Conservation (phyloP, 2,329 filamentous ascomycete species). For the Microsporum audouinii region DNA sequence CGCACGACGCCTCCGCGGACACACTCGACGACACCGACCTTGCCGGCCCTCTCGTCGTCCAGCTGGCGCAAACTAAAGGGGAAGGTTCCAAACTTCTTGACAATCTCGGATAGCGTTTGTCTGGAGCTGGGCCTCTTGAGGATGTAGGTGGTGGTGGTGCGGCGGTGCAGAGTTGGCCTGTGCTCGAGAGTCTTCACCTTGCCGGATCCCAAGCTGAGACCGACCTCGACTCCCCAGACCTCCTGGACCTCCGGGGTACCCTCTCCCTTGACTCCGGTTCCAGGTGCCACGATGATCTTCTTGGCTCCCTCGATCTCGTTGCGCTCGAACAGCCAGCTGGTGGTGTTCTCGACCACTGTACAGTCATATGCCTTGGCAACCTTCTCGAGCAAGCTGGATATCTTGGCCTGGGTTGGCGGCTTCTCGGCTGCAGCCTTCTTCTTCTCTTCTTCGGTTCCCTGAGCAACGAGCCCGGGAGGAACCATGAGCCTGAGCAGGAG, state of each 20-base stretch:
- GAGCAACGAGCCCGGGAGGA: conserved; percentile 72
- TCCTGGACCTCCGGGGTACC: conserved; percentile 79
- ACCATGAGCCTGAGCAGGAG: conserved; percentile 81
- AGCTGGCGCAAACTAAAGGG: conserved; percentile 96
- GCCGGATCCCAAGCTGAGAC: conserved; percentile 76
- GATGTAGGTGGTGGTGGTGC: conserved; percentile 80
- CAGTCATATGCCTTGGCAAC: conserved; percentile 81
- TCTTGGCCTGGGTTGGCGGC: conserved; percentile 72
- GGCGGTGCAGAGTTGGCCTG: conserved; percentile 82
- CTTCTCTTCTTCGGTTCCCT: conserved; percentile 87
- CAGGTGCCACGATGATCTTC: conserved; percentile 83
- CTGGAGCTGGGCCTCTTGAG: conserved; percentile 90
- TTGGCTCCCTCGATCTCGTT: conserved; percentile 97
- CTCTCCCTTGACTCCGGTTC: conserved; percentile 80
- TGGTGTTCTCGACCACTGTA: conserved; percentile 94
- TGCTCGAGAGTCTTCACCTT: conserved; percentile 90
- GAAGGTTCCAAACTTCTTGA: conserved; percentile 96
- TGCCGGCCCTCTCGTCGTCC: conserved; percentile 86
- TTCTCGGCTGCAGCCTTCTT: conserved; percentile 77
- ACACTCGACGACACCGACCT: conserved; percentile 94
- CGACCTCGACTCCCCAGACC: conserved; percentile 96
- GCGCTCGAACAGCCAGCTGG: conserved; percentile 88
- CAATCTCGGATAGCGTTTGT: conserved; percentile 83
- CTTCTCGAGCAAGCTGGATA: conserved; percentile 80
- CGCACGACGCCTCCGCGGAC: conserved; percentile 85